Percentiles rank a stretch among this genome's conserved stretches.
These are phyloP conservation scores for Phanerodontia chrysosporium DNA, from an alignment of 768 basidiomycete species.

Conservation along the genomic window DNA sequence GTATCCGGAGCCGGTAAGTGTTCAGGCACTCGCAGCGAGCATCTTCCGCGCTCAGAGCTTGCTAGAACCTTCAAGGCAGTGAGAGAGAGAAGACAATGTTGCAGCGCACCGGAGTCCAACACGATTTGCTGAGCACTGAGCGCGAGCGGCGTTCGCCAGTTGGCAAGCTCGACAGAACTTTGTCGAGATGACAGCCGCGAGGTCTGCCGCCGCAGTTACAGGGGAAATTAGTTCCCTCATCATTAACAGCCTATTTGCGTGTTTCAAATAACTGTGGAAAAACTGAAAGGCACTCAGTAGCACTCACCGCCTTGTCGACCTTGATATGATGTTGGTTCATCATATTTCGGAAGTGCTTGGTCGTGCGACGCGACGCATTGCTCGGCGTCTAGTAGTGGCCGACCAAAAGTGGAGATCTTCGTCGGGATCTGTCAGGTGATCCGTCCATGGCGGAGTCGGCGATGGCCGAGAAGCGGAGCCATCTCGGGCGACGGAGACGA, in stretches of 20 bases:
- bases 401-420: background rate
- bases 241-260: no score
- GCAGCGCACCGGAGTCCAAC: background rate
- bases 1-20: background rate
- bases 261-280: no score
- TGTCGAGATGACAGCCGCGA: background rate
- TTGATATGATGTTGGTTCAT: no score
- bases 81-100: background rate
- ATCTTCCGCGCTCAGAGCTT: background rate
- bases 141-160: background rate
- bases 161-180: background rate
- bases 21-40: background rate
- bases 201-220: background rate
- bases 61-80: background rate
- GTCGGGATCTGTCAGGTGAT: background rate
- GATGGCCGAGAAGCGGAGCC: background rate
- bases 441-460: background rate
- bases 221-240: background rate
- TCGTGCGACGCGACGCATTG: no score
- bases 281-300: no score
- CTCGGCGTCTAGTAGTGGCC: no score
- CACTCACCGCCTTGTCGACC: no score
- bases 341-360: no score
- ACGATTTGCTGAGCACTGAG: background rate
- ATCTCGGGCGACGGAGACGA: background rate